Base-by-base conservation (phyloP, 179 eudicot species). In the Amaranthus tricolor region DNA sequence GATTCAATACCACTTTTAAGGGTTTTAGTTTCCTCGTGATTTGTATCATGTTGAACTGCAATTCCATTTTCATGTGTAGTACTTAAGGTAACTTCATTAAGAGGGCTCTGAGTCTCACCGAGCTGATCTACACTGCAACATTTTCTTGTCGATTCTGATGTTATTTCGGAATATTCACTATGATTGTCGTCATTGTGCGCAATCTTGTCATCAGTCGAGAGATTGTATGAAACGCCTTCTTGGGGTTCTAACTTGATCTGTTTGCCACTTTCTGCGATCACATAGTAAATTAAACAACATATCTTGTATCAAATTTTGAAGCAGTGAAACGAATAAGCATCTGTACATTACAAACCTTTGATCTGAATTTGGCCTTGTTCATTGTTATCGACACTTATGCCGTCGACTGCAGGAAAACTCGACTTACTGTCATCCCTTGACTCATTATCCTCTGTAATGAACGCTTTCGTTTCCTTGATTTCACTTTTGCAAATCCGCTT, bases 301-400 rank as follows among this genome's bases (percentile, higher is more conserved):
- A 24, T 24, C 31, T 24, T 1, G 44, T 49, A 66, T 48, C 55
- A 67, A 53, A 49, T 47, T 13, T 48, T 5, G 21, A 17, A 68
- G 40, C 40, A 66, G 14, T 48, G 11, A 40, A 14, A 19, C 58
- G 15, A 50, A 75, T 57, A 61, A 47, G 40, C 43, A 66, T 66
- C 15, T 11, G 6, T 50, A 69, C 54, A 58, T 20, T 61, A 21
- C 71, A 56, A 74, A 89, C 94, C 94, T 82, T 76, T 66, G 67
- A 80, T 77, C 62, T 64, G 85, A 77, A 56, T 69, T 63, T 76
- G 74, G 55, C 79, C 0, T 56, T 52, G 3, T 31, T 31, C 40
- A 31, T 31, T 31, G 74, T 74, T 80, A 70, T 68, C 83, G 17
- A 69, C 53, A 68, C 75, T 19, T 6, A 47, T 31, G 40, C 40